Percentiles rank a stretch among this genome's conserved stretches.
Evolutionary conservation across 768 basidiomycete species (phyloP).

Genomic region (Tephrocybe sp.): DNA sequence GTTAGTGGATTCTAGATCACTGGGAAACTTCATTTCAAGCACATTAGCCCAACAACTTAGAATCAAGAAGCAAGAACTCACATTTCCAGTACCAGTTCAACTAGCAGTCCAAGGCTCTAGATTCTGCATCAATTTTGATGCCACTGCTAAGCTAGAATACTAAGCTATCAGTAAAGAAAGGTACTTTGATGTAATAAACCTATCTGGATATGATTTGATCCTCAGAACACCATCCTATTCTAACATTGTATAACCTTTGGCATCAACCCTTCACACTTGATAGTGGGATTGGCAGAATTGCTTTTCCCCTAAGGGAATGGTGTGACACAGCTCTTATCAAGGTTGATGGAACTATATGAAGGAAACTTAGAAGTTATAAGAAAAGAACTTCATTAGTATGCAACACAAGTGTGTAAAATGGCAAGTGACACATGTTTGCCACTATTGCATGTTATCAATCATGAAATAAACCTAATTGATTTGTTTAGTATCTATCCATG

Average conservation of each 20-base stretch:
- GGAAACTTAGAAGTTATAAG: neutral
- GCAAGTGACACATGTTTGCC: neutral
- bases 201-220: neutral
- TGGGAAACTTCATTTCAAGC: constrained; percentile 40
- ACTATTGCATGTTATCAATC: constrained; percentile 23
- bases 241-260: neutral
- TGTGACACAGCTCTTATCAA: neutral
- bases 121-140: neutral
- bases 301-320: neutral
- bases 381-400: neutral
- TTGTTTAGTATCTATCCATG: constrained; percentile 25
- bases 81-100: neutral
- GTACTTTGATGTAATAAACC: neutral
- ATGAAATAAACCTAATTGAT: constrained; percentile 23
- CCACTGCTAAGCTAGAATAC: neutral
- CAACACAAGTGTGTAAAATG: neutral
- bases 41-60: constrained; percentile 35
- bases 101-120: neutral
- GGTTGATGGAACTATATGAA: neutral
- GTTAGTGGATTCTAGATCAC: constrained; percentile 35
- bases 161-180: neutral
- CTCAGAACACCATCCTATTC: neutral
- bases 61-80: constrained; percentile 8
- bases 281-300: neutral
- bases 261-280: neutral